Evolutionary conservation across 148 eudicot genomes (phyloP), one percentile per base, ranked within the genome.

Genomic region (Silene uniflora): DNA sequence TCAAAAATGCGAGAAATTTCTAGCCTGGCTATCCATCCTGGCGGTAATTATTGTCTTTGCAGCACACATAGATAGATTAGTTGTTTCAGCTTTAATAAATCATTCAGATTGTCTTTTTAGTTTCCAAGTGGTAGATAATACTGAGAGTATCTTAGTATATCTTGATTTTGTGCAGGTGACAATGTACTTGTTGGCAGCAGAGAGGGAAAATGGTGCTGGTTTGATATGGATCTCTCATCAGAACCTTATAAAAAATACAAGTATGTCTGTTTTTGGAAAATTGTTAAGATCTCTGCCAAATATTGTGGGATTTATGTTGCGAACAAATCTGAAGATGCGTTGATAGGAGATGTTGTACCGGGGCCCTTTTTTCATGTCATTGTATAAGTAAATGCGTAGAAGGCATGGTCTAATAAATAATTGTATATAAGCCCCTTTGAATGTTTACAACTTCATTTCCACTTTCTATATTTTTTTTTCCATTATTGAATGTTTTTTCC

Each of bases 191-290:
- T 92, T 62, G 99, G 99, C 54, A 92, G 98, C 88, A 88, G 83
- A 84, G 98, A 96, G 72, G 99, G 99, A 69, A 96, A 96, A 79
- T 69, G 90, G 76, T 88, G 97, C 77, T 96, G 99, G 99, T 92
- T 96, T 91, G 99, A 96, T 85, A 91, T 96, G 99, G 99, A 96
- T 83, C 96, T 90, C 62, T 86, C 92, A 67, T 85, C 97, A 60
- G 84, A 77, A 54, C 98, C 99, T 78, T 92, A 92, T 56, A 82
- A 71, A 81, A 78, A 80, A 62, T 84, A 86, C 75, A 88, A 83
- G 99, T 96, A 92, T 80, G 94, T 81, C 61, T 66, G 52, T 47
- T 59, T 35, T 25, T 25, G 9, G 42, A 35, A 24, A 49, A 39
- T n/a, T 17, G 49, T 67, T 32, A 29, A 32, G 22, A 19, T 32